Conservation (phyloP, 164 flowering plant species). For the Hamamelis virginiana region DNA sequence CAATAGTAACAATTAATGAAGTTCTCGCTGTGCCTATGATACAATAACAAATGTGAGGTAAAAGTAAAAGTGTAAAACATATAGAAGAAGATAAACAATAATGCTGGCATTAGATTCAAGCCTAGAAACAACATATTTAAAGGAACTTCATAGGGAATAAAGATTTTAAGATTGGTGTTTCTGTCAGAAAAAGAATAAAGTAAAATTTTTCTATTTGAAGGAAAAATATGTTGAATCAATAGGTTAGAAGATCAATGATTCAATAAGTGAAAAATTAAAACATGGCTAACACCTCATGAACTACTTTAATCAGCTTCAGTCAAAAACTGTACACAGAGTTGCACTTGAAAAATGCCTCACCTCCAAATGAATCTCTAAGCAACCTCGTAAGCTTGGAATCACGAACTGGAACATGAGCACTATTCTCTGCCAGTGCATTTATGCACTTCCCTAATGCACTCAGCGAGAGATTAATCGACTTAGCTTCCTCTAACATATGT, state of each 20-base stretch:
- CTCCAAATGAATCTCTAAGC: conserved; percentile 99
- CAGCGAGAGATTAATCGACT: conserved; percentile 92
- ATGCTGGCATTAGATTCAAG: conserved; percentile 6
- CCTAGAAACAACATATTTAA: not conserved
- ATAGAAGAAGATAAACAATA: too few relatives aligned
- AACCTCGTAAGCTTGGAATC: conserved; percentile 94
- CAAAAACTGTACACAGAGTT: not conserved
- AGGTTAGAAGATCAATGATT: not conserved
- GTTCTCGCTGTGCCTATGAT: conserved; percentile 73
- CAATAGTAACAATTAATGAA: conserved; percentile 66
- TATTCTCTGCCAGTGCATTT: conserved; percentile 95
- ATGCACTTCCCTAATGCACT: conserved; percentile 98
- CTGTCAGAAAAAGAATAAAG: too few relatives aligned
- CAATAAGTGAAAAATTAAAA: not conserved
- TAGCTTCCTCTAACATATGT: conserved; percentile 95
- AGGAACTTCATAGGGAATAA: too few relatives aligned
- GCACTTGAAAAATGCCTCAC: conserved; percentile 32
- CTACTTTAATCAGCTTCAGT: not conserved
- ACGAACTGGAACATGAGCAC: conserved; percentile 95
- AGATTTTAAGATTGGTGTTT: too few relatives aligned
- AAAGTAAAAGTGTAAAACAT: too few relatives aligned
- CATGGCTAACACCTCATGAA: not conserved
- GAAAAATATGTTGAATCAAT: not conserved
- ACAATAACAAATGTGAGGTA: not conserved
- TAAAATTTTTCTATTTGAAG: not conserved